Conservation (phyloP, 768 basidiomycete genomes). For the Mycena polygramma region DNA sequence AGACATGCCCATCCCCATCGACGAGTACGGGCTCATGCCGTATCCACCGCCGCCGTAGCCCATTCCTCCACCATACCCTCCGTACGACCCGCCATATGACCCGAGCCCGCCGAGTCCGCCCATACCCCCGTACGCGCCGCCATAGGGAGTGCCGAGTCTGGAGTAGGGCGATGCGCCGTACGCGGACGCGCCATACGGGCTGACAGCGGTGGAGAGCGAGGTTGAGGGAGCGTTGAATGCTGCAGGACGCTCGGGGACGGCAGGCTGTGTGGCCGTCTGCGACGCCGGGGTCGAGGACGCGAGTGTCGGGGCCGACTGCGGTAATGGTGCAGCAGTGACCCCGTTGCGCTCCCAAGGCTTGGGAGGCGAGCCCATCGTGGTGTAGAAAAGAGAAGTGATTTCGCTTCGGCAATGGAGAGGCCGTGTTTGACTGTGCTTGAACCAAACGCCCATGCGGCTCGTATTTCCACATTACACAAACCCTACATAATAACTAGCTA, state of each 20-base stretch:
- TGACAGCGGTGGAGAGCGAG: constrained; percentile 53
- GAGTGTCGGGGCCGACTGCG: constrained; percentile 46
- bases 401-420: constrained; percentile 3
- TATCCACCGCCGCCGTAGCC: constrained; percentile 41
- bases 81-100: constrained; percentile 45
- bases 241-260: constrained; percentile 76
- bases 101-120: constrained; percentile 42
- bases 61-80: constrained; percentile 47
- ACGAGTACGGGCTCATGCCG: constrained; percentile 40
- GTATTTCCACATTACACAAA: not conserved
- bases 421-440: constrained; percentile 10
- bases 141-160: constrained; percentile 43
- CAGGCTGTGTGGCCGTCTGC: constrained; percentile 51
- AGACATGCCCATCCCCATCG: constrained; percentile 38
- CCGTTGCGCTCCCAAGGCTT: constrained; percentile 89
- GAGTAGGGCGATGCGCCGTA: constrained; percentile 60
- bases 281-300: constrained; percentile 46
- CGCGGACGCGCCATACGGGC: constrained; percentile 53
- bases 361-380: constrained; percentile 83
- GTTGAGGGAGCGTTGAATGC: constrained; percentile 51
- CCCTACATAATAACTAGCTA: not conserved
- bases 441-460: not conserved
- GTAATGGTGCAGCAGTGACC: constrained; percentile 49
- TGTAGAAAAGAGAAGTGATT: constrained; percentile 27
- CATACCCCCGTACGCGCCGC: constrained; percentile 56